These are phyloP conservation scores for Microcera coccophila DNA, from an alignment of 2,329 filamentous ascomycete species.

Conservation along the genomic window DNA sequence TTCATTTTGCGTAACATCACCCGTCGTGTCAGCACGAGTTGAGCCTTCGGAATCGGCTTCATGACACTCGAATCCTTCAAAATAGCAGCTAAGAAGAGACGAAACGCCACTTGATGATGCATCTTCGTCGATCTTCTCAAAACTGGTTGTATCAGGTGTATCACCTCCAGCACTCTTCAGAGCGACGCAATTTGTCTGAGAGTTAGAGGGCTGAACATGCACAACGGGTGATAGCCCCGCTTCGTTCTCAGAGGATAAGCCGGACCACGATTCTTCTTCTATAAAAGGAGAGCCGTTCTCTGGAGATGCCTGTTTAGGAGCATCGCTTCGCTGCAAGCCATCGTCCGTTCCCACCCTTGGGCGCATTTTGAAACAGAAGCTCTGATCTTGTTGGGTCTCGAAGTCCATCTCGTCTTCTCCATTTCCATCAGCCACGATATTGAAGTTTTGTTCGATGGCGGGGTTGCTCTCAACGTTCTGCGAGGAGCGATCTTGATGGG, in stretches of 20 bases:
- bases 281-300: background rate
- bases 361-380: conserved; percentile 31
- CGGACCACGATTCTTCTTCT: conserved; percentile 18
- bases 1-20: background rate
- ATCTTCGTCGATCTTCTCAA: background rate
- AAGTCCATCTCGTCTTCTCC: conserved; percentile 5
- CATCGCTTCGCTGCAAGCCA: background rate
- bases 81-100: conserved; percentile 14
- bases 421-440: background rate
- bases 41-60: background rate
- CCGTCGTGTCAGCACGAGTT: background rate
- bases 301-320: background rate
- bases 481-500: conserved; percentile 2
- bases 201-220: too few relatives aligned
- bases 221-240: background rate
- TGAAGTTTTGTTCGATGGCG: background rate
- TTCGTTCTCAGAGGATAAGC: conserved; percentile 12
- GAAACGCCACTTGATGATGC: conserved; percentile 14
- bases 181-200: too few relatives aligned
- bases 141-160: too few relatives aligned
- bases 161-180: too few relatives aligned
- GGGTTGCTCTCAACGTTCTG: background rate
- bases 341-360: conserved; percentile 3
- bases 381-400: conserved; percentile 32
- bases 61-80: conserved; percentile 7